phyloP scores from a whole-genome alignment of 495 filamentous ascomycete genomes.

The Xylaria acuta region DNA sequence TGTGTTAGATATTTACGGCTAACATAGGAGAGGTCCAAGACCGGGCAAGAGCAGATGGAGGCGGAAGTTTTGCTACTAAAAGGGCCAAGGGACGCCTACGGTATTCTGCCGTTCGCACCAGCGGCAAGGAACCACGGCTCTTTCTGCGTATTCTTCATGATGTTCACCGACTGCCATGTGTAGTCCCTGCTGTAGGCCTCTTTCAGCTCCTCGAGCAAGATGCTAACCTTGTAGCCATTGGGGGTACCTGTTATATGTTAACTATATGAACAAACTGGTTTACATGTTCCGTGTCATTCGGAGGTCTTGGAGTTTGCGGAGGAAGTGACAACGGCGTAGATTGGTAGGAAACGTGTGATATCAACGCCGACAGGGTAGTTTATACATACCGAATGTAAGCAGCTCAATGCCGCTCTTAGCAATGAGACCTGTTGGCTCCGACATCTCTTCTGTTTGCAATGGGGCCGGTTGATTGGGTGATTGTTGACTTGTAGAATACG shows the following conservation, averaged over 20 bases:
- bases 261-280: not conserved
- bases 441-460: slow-evolving; percentile 32
- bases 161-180: slow-evolving; percentile 68
- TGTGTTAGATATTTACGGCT: not conserved
- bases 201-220: slow-evolving; percentile 80
- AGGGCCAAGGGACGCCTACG: slow-evolving; percentile 33
- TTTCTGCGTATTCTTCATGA: slow-evolving; percentile 77
- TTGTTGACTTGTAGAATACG: slow-evolving; percentile 27
- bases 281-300: too few relatives aligned
- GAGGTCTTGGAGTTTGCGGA: not conserved
- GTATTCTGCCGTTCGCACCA: slow-evolving; percentile 89
- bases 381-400: slow-evolving; percentile 50
- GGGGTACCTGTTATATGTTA: slow-evolving; percentile 39
- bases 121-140: slow-evolving; percentile 68
- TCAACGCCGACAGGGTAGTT: not conserved
- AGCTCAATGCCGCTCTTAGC: slow-evolving; percentile 64
- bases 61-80: not conserved
- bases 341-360: not conserved
- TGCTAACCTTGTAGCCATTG: slow-evolving; percentile 70
- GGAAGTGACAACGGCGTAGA: not conserved
- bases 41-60: not conserved
- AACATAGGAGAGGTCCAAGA: not conserved
- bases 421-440: slow-evolving; percentile 56
- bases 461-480: slow-evolving; percentile 3
- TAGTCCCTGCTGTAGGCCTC: slow-evolving; percentile 63